These are phyloP conservation scores for Dendrobium huoshanense DNA, from an alignment of 106 monocot species.

Conservation along the genomic window DNA sequence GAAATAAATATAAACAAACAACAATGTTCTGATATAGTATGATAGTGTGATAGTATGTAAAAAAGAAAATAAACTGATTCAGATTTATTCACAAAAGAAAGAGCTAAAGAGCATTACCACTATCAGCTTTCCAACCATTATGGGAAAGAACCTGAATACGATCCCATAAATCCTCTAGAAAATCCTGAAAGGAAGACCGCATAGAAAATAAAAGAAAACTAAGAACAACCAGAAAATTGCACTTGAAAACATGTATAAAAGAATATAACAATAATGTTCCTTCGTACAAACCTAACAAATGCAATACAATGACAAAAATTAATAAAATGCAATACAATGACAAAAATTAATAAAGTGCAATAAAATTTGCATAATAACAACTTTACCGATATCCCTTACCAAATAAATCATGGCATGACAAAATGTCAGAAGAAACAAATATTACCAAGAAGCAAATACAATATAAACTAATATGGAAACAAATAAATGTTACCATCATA, in stretches of 20 bases:
- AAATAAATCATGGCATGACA: background rate
- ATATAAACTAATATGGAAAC: background rate
- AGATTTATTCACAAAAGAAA: background rate
- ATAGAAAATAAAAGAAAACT: background rate
- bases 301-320: background rate
- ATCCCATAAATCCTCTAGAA: constrained; percentile 90
- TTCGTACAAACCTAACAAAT: background rate
- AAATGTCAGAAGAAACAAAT: background rate
- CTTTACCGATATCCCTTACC: background rate
- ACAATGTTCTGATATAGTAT: background rate
- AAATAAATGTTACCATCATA: background rate
- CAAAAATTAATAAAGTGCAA: background rate
- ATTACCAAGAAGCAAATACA: background rate
- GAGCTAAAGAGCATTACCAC: constrained; percentile 45
- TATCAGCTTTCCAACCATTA: constrained; percentile 82
- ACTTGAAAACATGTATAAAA: background rate
- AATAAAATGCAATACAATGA: background rate
- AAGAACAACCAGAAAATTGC: background rate
- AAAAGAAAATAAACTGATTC: background rate
- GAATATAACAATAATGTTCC: background rate
- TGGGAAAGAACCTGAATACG: constrained; percentile 55
- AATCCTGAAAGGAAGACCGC: constrained; percentile 42
- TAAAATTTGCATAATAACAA: background rate
- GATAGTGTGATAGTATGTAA: background rate
- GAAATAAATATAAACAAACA: background rate